Conservation (phyloP, 257 asterid species). For the Handroanthus guayacan region DNA sequence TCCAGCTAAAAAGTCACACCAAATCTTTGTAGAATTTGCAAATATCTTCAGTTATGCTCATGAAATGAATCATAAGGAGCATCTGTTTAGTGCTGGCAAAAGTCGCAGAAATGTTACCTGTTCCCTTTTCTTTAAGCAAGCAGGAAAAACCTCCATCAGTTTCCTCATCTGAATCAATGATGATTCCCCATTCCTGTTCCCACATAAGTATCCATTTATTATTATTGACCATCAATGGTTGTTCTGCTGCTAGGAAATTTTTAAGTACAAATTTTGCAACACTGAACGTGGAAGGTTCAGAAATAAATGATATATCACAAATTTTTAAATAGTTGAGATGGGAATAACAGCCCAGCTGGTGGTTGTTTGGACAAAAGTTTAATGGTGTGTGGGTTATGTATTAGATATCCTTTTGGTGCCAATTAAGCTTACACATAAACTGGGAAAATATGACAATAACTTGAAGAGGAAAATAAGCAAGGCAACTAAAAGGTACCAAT, state of each 20-base stretch:
- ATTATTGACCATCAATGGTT: slow-evolving; percentile 31
- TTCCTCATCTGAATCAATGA: slow-evolving; percentile 80
- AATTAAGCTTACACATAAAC: slow-evolving; percentile 9
- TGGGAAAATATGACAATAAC: slow-evolving; percentile 17
- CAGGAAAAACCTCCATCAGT: slow-evolving; percentile 65
- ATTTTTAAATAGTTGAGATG: background rate
- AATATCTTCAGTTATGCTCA: slow-evolving; percentile 19
- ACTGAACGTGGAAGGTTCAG: background rate
- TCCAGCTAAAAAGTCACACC: slow-evolving; percentile 7
- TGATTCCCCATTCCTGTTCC: slow-evolving; percentile 47
- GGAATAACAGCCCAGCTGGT: slow-evolving; percentile 1
- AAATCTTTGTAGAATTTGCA: background rate
- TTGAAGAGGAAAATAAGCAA: slow-evolving; percentile 31
- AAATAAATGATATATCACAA: slow-evolving; percentile 8
- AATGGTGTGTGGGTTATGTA: background rate
- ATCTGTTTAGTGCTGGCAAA: slow-evolving; percentile 25
- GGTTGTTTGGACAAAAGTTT: slow-evolving; percentile 17
- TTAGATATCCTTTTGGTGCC: slow-evolving; percentile 17
- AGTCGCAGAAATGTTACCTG: slow-evolving; percentile 50
- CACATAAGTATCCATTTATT: slow-evolving; percentile 40
- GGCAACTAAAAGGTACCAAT: slow-evolving; percentile 51
- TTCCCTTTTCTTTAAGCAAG: slow-evolving; percentile 64
- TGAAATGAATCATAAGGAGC: slow-evolving; percentile 8
- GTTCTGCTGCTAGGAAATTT: slow-evolving; percentile 25
- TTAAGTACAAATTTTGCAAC: slow-evolving; percentile 21